A percentile compares a stretch with the other conserved stretches of the same genome.
These are phyloP conservation scores for Pythium dissotocum DNA, from an alignment of 352 stramenopile species.

Conservation along the genomic window DNA sequence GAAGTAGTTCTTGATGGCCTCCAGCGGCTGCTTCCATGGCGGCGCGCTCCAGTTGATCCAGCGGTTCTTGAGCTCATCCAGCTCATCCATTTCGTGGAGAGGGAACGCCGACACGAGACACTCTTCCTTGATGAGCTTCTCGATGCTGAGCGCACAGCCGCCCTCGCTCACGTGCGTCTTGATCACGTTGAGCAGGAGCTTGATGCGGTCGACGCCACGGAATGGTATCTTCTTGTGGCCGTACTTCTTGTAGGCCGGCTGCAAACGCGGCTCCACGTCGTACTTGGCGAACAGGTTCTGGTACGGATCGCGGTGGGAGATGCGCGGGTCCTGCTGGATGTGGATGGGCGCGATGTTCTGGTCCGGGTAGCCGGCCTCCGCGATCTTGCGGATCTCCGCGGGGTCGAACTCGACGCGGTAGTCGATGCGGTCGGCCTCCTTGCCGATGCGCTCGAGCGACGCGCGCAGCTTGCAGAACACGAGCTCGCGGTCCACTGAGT, in stretches of 20 bases:
- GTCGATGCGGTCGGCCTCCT: conserved; percentile 75
- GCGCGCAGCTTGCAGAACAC: conserved; percentile 81
- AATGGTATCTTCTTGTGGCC: conserved; percentile 70
- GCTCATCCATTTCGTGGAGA: conserved; percentile 57
- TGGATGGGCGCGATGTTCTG: conserved; percentile 63
- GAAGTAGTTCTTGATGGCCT: conserved; percentile 81
- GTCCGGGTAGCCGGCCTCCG: conserved; percentile 53
- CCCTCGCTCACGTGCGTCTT: conserved; percentile 54
- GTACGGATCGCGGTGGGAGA: conserved; percentile 63
- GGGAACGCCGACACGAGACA: conserved; percentile 66
- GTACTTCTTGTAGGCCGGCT: conserved; percentile 69
- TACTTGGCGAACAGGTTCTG: conserved; percentile 81
- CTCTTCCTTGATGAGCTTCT: conserved; percentile 49
- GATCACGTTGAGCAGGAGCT: conserved; percentile 74
- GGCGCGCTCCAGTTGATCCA: conserved; percentile 69
- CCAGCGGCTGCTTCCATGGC: conserved; percentile 59
- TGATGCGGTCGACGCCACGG: conserved; percentile 73
- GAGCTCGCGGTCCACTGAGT: conserved; percentile 60
- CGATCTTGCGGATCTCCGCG: conserved; percentile 52
- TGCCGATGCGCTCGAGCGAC: conserved; percentile 60
- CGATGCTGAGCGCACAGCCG: conserved; percentile 58
- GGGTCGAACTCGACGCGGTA: conserved; percentile 80
- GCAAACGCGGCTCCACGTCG: conserved; percentile 62
- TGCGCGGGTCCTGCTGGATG: conserved; percentile 48
- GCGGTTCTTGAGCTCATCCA: conserved; percentile 43